Percentiles rank a stretch among this genome's conserved stretches.
Conservation (phyloP, 352 stramenopile genomes). For the Phytophthora kernoviae region DNA sequence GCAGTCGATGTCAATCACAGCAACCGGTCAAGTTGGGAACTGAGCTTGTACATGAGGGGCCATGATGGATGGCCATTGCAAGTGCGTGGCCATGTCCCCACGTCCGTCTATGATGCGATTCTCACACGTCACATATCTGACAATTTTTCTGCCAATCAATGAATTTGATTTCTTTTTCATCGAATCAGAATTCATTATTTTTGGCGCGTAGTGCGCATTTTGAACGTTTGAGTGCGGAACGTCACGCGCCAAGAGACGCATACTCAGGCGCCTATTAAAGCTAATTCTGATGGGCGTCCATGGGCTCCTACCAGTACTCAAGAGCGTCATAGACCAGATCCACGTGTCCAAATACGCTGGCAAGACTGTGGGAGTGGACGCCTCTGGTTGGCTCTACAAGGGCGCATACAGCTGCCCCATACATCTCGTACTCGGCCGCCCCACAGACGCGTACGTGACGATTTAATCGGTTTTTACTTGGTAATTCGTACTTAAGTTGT, state of each 20-base stretch:
- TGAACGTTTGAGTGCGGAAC: too few relatives aligned
- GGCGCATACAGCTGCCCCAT: conserved; percentile 87
- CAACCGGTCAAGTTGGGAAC: too few relatives aligned
- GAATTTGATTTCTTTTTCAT: neutral
- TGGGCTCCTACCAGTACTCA: conserved; percentile 65
- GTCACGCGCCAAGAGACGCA: too few relatives aligned
- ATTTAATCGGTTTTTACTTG: conserved; percentile 32
- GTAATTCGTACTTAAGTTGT: neutral
- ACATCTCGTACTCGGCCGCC: conserved; percentile 75
- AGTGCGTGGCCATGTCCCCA: too few relatives aligned
- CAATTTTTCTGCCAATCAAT: neutral
- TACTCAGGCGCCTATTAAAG: neutral
- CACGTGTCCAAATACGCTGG: conserved; percentile 81
- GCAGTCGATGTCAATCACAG: neutral
- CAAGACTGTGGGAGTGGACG: conserved; percentile 78
- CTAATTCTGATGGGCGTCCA: conserved; percentile 59
- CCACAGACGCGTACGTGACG: conserved; percentile 56
- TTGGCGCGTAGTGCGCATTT: too few relatives aligned
- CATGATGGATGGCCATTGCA: too few relatives aligned
- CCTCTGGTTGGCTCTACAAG: conserved; percentile 88
- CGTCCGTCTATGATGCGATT: too few relatives aligned
- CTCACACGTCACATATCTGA: neutral
- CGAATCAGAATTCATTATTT: too few relatives aligned
- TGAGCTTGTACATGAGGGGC: too few relatives aligned
- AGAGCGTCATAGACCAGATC: conserved; percentile 75